A percentile compares a stretch with the other conserved stretches of the same genome.
These are phyloP conservation scores for Sedum album DNA, from an alignment of 164 flowering plant species.

Conservation along the genomic window DNA sequence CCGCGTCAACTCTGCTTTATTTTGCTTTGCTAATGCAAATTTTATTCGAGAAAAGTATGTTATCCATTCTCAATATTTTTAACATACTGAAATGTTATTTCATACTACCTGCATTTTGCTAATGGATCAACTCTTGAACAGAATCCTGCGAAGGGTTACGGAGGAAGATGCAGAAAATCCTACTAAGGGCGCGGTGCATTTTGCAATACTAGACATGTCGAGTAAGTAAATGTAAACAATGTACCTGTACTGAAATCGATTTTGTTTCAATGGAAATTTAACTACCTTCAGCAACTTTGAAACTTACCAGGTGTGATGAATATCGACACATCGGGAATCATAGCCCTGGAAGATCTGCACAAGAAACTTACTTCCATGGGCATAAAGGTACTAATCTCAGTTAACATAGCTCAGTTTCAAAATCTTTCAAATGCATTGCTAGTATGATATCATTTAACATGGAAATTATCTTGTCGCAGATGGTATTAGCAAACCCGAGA, in stretches of 20 bases:
- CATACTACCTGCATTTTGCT: neutral
- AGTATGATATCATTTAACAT: neutral
- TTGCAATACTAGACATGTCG: slow-evolving; percentile 54
- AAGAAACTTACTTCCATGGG: slow-evolving; percentile 28
- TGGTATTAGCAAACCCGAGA: slow-evolving; percentile 58
- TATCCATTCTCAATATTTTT: neutral
- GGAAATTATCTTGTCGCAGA: slow-evolving; percentile 28
- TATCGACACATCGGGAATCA: slow-evolving; percentile 65
- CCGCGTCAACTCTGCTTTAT: slow-evolving; percentile 41
- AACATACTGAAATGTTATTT: neutral
- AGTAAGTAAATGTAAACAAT: too few species aligned
- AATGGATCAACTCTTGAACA: slow-evolving; percentile 8
- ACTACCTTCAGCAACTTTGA: neutral
- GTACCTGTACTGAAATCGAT: too few species aligned
- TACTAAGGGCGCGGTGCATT: slow-evolving; percentile 21
- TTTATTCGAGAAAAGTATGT: slow-evolving; percentile 56
- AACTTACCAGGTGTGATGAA: slow-evolving; percentile 45
- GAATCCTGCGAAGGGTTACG: slow-evolving; percentile 34
- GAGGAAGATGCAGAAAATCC: slow-evolving; percentile 27
- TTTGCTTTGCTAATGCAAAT: slow-evolving; percentile 84
- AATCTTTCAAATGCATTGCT: neutral
- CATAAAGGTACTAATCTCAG: slow-evolving; percentile 30
- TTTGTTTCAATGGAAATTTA: too few species aligned
- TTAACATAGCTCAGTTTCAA: neutral
- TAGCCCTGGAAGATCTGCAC: slow-evolving; percentile 53